phyloP scores from a whole-genome alignment of 179 eudicot species.

The Spergularia azorica region DNA sequence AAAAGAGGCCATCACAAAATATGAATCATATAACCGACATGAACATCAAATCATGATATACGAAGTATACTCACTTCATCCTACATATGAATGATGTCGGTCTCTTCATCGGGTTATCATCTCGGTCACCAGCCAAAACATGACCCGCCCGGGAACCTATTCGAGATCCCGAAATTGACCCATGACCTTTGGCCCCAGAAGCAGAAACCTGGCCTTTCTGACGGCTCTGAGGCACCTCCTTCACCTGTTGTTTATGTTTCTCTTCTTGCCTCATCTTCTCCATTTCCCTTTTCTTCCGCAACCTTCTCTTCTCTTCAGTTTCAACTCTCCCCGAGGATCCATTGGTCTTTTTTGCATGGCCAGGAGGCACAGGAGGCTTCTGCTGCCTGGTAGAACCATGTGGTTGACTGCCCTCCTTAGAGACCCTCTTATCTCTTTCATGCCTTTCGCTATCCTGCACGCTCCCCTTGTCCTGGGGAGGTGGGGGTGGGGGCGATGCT shows the following conservation, averaged over 20 bases:
- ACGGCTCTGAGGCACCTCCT: slow-evolving; percentile 60
- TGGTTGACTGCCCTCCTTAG: slow-evolving; percentile 43
- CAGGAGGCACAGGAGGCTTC: slow-evolving; percentile 58
- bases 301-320: slow-evolving; percentile 92
- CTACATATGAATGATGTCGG: slow-evolving; percentile 96
- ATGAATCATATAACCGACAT: neutral
- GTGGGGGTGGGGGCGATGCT: slow-evolving; percentile 48
- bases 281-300: slow-evolving; percentile 77
- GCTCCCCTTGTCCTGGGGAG: slow-evolving; percentile 47
- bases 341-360: slow-evolving; percentile 51
- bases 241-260: slow-evolving; percentile 71
- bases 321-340: slow-evolving; percentile 63
- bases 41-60: slow-evolving; percentile 14
- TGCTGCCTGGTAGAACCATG: slow-evolving; percentile 52
- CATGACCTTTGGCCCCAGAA: slow-evolving; percentile 67
- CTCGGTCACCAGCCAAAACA: slow-evolving; percentile 73
- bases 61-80: slow-evolving; percentile 73
- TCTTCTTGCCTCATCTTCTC: slow-evolving; percentile 87
- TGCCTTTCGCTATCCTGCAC: slow-evolving; percentile 42
- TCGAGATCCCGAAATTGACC: slow-evolving; percentile 74
- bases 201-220: slow-evolving; percentile 59
- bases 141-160: slow-evolving; percentile 85
- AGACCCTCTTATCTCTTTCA: slow-evolving; percentile 48
- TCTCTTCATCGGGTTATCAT: slow-evolving; percentile 90
- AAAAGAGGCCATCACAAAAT: neutral